phyloP scores from a whole-genome alignment of 2,329 filamentous ascomycete species.

The Ceratocystiopsis sp. region DNA sequence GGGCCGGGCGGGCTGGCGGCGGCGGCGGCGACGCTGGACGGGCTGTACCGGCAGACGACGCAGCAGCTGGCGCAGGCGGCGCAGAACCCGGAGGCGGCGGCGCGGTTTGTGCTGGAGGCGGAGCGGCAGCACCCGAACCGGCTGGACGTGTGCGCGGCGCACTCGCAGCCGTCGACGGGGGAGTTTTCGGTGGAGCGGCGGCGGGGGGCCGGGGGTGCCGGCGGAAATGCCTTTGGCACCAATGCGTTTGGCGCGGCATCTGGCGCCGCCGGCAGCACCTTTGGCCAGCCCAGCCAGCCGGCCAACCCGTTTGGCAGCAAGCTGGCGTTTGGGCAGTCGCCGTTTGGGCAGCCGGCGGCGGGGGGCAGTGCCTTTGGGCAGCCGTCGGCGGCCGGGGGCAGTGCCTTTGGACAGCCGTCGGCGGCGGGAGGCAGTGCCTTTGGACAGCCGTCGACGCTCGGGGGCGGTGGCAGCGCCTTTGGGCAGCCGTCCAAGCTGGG shows the following conservation, averaged over 20 bases:
- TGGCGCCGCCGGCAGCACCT: neutral
- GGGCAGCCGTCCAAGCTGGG: constrained; percentile 16
- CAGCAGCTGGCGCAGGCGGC: constrained; percentile 58
- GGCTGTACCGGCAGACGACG: constrained; percentile 45
- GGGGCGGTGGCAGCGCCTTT: constrained; percentile 13
- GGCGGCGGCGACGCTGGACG: constrained; percentile 12
- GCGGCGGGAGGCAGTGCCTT: constrained; percentile 8
- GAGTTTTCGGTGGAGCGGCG: constrained; percentile 25
- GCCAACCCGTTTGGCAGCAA: constrained; percentile 17
- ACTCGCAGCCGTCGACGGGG: constrained; percentile 24
- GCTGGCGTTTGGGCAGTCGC: constrained; percentile 17
- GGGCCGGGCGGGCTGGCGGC: constrained; percentile 28
- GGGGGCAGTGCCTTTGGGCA: too few species aligned
- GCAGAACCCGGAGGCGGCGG: constrained; percentile 52
- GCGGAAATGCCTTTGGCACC: constrained; percentile 4
- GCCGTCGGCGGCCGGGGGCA: too few species aligned
- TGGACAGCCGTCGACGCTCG: constrained; percentile 13
- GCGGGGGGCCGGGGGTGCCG: constrained; percentile 1
- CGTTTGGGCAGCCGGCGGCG: too few species aligned
- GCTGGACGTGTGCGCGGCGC: constrained; percentile 40
- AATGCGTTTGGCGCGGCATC: constrained; percentile 6
- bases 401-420: constrained; percentile 9
- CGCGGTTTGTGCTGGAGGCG: constrained; percentile 48
- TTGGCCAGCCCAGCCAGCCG: neutral
- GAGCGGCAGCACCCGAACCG: constrained; percentile 62